A percentile compares a stretch with the other conserved stretches of the same genome.
These are phyloP conservation scores for Rhodosporidiobolus sp. DNA, from an alignment of 768 basidiomycete species.

Conservation along the genomic window DNA sequence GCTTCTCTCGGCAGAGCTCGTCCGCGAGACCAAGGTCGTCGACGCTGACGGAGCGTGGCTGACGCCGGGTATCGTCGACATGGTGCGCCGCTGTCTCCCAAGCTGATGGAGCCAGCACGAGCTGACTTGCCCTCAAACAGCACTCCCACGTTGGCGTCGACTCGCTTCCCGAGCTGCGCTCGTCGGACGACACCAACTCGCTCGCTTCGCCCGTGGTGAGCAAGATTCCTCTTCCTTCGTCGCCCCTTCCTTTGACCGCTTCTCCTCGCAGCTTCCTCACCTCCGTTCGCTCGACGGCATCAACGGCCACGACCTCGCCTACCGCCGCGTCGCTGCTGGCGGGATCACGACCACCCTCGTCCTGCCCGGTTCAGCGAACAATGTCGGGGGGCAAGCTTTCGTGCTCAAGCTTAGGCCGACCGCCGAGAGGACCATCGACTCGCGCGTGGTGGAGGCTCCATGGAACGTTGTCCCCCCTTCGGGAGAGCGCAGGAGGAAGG, in stretches of 20 bases:
- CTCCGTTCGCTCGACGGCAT: constrained; percentile 77
- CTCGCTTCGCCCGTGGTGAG: background rate
- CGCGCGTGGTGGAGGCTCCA: constrained; percentile 72
- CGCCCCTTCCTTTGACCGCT: background rate
- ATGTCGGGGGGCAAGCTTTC: constrained; percentile 59
- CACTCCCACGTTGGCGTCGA: constrained; percentile 77
- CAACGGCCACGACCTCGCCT: constrained; percentile 77
- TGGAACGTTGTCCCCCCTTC: constrained; percentile 52
- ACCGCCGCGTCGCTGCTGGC: constrained; percentile 71
- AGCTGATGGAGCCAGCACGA: background rate
- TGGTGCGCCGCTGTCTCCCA: constrained; percentile 23
- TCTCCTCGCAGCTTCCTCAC: constrained; percentile 53
- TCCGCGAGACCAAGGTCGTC: constrained; percentile 47
- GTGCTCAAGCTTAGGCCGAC: constrained; percentile 73
- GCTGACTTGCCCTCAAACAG: constrained; percentile 56
- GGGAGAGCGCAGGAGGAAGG: constrained; percentile 55
- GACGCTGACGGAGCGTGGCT: constrained; percentile 68
- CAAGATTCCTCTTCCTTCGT: background rate
- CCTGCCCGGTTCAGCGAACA: constrained; percentile 62
- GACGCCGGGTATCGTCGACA: constrained; percentile 54
- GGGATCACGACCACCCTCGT: constrained; percentile 83
- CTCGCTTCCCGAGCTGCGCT: constrained; percentile 59
- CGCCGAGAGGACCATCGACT: constrained; percentile 62
- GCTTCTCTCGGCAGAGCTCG: constrained; percentile 65
- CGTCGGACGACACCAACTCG: constrained; percentile 63